Evolutionary conservation across 2,329 filamentous ascomycete genomes (phyloP).

Genomic region (Colletotrichum higginsianum): DNA sequence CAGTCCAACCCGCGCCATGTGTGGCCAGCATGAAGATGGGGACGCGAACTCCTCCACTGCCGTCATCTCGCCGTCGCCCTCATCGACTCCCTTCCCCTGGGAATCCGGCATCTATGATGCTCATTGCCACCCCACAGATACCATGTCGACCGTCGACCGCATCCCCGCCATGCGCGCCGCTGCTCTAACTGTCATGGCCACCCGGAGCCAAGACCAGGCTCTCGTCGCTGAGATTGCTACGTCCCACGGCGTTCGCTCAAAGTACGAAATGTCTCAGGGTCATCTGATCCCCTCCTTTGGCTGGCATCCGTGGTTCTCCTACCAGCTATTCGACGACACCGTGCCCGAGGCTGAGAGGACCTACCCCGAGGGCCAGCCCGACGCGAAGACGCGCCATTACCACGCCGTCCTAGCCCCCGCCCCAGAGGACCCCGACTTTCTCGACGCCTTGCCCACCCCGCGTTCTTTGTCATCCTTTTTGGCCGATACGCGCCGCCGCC

Average conservation of each 20-base stretch:
- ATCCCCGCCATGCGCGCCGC: conserved; percentile 78
- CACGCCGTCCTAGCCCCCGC: conserved; percentile 71
- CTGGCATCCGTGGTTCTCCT: conserved; percentile 90
- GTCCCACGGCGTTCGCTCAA: conserved; percentile 63
- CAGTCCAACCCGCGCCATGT: conserved; percentile 31
- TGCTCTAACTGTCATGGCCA: conserved; percentile 82
- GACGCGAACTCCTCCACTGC: conserved; percentile 12
- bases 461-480: conserved; percentile 72
- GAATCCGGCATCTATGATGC: conserved; percentile 81
- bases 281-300: conserved; percentile 79
- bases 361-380: conserved; percentile 49
- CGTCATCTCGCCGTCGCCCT: conserved; percentile 21
- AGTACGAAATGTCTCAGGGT: conserved; percentile 42
- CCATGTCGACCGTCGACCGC: conserved; percentile 71
- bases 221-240: conserved; percentile 76
- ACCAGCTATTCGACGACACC: conserved; percentile 79
- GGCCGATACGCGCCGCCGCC: conserved; percentile 66
- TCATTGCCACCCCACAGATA: conserved; percentile 89
- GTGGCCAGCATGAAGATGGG: conserved; percentile 28
- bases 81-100: conserved; percentile 72
- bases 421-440: conserved; percentile 59
- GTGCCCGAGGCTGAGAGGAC: conserved; percentile 50
- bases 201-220: conserved; percentile 80
- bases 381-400: conserved; percentile 73
- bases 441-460: conserved; percentile 71